These are phyloP conservation scores for Crepidotus sp. DNA, from an alignment of 1,284 basidiomycete genomes.

Conservation along the genomic window DNA sequence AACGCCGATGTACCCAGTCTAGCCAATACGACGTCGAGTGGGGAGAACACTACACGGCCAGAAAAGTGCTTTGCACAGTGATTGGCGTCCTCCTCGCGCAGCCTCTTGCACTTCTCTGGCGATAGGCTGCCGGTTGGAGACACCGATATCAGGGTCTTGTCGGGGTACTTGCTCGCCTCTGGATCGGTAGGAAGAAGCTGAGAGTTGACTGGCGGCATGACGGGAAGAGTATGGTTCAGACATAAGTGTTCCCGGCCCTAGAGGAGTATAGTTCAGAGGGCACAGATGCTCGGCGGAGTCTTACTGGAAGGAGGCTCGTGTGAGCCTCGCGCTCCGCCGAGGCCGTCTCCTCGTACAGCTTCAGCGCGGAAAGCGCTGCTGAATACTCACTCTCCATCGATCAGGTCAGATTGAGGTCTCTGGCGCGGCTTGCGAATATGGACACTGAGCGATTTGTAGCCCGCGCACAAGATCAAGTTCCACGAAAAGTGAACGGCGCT, in stretches of 20 bases:
- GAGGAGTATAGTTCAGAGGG: slow-evolving; percentile 1
- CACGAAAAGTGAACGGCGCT: neutral
- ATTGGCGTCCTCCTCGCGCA: neutral
- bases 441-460: too few relatives aligned
- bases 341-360: slow-evolving; percentile 4
- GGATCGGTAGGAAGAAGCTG: neutral
- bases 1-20: neutral
- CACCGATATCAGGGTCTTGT: neutral
- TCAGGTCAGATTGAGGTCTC: too few relatives aligned
- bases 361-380: slow-evolving; percentile 3
- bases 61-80: neutral
- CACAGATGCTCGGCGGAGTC: neutral
- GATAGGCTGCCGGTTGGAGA: neutral
- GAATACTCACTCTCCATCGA: too few relatives aligned
- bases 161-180: neutral
- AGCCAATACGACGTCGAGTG: slow-evolving; percentile 5
- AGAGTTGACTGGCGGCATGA: neutral
- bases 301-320: slow-evolving; percentile 5
- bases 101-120: neutral
- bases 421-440: too few relatives aligned
- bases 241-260: slow-evolving; percentile 2
- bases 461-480: neutral
- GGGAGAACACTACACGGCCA: neutral
- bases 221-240: too few relatives aligned
- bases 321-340: slow-evolving; percentile 2